These are phyloP conservation scores for Clitoria ternatea DNA, from an alignment of 306 rosid genomes.

Conservation along the genomic window DNA sequence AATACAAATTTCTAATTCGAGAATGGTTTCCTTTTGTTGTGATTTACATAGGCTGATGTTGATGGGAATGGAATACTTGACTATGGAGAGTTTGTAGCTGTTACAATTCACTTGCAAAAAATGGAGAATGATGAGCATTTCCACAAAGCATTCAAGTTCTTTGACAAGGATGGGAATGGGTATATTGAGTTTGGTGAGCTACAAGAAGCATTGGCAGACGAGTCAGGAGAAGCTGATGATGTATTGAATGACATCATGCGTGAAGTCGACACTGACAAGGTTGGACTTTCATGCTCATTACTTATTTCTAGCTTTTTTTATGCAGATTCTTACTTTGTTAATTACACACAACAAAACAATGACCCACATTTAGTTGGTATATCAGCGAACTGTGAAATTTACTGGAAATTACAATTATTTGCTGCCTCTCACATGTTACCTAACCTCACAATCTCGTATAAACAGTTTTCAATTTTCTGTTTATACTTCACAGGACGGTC, in stretches of 20 bases:
- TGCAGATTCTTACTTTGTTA: neutral
- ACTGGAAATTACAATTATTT: neutral
- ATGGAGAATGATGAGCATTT: conserved; percentile 96
- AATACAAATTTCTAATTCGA: neutral
- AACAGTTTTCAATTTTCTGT: neutral
- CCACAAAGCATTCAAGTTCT: conserved; percentile 73
- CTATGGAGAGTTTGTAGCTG: conserved; percentile 96
- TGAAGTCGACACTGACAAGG: conserved; percentile 95
- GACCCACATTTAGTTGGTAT: neutral
- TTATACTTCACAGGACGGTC: conserved; percentile 60
- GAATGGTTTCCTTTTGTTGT: conserved; percentile 8
- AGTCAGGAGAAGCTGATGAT: conserved; percentile 69
- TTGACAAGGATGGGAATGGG: conserved; percentile 84
- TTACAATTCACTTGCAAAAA: conserved; percentile 86
- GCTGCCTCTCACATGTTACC: neutral
- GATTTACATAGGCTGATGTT: conserved; percentile 69
- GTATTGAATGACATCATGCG: conserved; percentile 85
- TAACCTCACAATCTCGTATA: neutral
- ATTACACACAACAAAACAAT: neutral
- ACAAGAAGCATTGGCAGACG: conserved; percentile 62
- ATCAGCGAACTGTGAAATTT: neutral
- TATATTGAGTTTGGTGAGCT: conserved; percentile 73
- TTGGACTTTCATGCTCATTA: conserved; percentile 32
- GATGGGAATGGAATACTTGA: conserved; percentile 91
- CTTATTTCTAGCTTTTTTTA: neutral